Conservation (phyloP, 306 rosid genomes). For the Potentilla sterilis region DNA sequence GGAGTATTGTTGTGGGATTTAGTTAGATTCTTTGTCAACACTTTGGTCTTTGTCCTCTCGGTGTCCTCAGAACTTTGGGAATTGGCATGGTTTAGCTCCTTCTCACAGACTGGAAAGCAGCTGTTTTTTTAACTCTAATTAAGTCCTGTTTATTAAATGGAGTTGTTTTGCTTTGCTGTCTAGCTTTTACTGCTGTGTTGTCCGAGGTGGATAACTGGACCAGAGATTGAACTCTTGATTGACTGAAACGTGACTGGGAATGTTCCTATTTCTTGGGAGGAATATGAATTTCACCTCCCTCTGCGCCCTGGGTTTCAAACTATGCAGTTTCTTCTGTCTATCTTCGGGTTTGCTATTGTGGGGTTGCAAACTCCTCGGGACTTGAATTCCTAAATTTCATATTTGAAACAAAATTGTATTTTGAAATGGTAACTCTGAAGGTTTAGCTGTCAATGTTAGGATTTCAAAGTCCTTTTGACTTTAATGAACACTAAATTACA, state of each 20-base stretch:
- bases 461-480: not conserved
- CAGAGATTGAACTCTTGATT: not conserved
- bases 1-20: not conserved
- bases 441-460: not conserved
- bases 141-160: not conserved
- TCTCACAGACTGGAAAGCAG: not conserved
- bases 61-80: not conserved
- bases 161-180: not conserved
- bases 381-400: too few species aligned
- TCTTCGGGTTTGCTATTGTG: too few species aligned
- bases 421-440: not conserved
- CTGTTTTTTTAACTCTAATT: not conserved
- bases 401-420: too few species aligned
- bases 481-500: constrained; percentile 2
- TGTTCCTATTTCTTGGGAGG: too few species aligned
- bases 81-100: not conserved
- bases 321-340: too few species aligned
- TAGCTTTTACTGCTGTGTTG: not conserved
- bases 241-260: not conserved
- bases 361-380: too few species aligned
- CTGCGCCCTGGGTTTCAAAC: too few species aligned
- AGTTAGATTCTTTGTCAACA: not conserved
- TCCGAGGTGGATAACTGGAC: not conserved
- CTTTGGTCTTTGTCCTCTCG: not conserved
- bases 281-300: too few species aligned